These are phyloP conservation scores for Eleusine indica DNA, from an alignment of 176 grass and related monocot species.

Conservation along the genomic window DNA sequence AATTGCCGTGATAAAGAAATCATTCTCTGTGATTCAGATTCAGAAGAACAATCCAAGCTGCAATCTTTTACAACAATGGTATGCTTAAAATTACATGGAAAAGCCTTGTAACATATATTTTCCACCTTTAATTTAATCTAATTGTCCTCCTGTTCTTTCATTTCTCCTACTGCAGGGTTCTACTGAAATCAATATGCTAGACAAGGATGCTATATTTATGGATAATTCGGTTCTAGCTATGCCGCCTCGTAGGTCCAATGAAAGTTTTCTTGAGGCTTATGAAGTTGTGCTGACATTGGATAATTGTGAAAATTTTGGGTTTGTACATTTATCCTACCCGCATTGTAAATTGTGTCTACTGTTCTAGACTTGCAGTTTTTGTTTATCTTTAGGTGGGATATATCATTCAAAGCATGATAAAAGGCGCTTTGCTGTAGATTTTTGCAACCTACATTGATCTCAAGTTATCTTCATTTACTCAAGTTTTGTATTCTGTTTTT, in stretches of 20 bases:
- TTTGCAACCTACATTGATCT: background rate
- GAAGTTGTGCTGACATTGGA: constrained; percentile 89
- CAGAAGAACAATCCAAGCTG: constrained; percentile 40
- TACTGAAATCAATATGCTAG: constrained; percentile 37
- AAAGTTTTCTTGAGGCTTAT: constrained; percentile 80
- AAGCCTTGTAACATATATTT: background rate
- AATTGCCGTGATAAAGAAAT: constrained; percentile 40
- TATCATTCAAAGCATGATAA: constrained; percentile 2
- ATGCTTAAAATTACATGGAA: background rate
- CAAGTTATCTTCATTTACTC: background rate
- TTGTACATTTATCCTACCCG: constrained; percentile 39
- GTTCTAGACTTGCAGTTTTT: constrained; percentile 17
- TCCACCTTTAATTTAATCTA: background rate
- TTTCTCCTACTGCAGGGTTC: background rate
- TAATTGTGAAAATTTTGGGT: constrained; percentile 90
- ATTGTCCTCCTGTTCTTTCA: background rate
- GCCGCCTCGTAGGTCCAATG: constrained; percentile 61
- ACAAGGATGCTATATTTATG: constrained; percentile 32
- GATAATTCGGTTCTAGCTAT: constrained; percentile 56
- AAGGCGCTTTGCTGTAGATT: background rate
- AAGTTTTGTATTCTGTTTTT: background rate
- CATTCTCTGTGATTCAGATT: constrained; percentile 56
- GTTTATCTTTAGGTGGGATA: constrained; percentile 17
- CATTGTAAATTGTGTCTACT: constrained; percentile 32
- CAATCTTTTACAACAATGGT: background rate